Evolutionary conservation across 1,139 yeast species (phyloP), one percentile per base, ranked within the genome.

Genomic region (Zygoascus sp.): DNA sequence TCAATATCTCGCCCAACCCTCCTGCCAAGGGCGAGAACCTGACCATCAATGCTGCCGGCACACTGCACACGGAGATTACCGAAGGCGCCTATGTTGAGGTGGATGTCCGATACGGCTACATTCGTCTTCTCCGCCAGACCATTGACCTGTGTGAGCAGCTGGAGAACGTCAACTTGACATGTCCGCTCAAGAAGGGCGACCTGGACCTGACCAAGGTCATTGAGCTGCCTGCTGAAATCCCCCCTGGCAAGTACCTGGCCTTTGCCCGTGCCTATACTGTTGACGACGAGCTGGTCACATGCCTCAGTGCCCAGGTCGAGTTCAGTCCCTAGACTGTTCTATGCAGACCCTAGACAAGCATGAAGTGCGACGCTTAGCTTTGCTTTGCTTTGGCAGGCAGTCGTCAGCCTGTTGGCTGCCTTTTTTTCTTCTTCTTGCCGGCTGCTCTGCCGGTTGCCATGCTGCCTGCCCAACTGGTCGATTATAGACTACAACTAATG

Each of bases 11-110:
- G 34, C 98, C 98, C 45, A 87, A 87, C 62, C 97, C 97, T 7
- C 98, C 98, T 2, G 72, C 63, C 41, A 80, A 88, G 58, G 97
- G 97, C 17, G 69, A 72, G 40, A 84, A 87, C 60, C 73, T 92
- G 62, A 84, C 95, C 13, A 79, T 94, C 53, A 64, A 74, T 22
- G 98, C 96, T 3, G 64, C 70, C 15, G 98, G 96, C 1, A 64
- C 63, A 42, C 68, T 90, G 51, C 58, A 72, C 35, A 64, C 75
- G 48, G 74, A 73, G 16, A 71, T 94, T 40, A 78, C 67, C 37
- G 92, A 80, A 34, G 98, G 98, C 32, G 87, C 97, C 0, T 92
- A 89, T 61, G 95, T 92, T 45, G 96, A 88, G 54, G 89, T 92
- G 34, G 95, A 88, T 55, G 97, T 94, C 30, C 77, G 87, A 56